Evolutionary conservation across 305 asterid species (phyloP).

Genomic region (Solanum hybrid): DNA sequence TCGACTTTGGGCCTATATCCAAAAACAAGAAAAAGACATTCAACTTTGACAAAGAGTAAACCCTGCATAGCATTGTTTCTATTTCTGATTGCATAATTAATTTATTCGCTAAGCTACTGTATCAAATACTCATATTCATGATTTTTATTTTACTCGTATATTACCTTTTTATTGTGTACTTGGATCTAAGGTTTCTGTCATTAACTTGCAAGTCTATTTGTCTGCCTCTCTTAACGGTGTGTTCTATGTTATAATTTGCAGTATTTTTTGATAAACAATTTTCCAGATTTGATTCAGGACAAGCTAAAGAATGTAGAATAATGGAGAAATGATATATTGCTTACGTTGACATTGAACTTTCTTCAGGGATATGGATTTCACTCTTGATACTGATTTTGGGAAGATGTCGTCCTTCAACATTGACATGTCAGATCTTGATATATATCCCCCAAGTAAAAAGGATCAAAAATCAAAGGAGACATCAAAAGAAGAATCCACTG

Average conservation of each 20-base stretch:
- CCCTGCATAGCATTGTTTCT: conserved; percentile 14
- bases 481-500: conserved; percentile 18
- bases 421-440: conserved; percentile 73
- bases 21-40: conserved; percentile 62
- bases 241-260: background rate
- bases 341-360: background rate
- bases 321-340: background rate
- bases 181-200: background rate
- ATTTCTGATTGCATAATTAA: conserved; percentile 10
- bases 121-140: background rate
- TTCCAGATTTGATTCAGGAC: background rate
- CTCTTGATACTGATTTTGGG: conserved; percentile 68
- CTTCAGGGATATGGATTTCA: conserved; percentile 78
- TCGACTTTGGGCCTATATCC: conserved; percentile 56
- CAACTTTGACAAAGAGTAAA: conserved; percentile 52
- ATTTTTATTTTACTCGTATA: background rate
- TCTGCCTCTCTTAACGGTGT: background rate
- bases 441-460: conserved; percentile 48
- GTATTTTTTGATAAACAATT: background rate
- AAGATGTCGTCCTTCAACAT: conserved; percentile 62
- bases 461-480: conserved; percentile 46
- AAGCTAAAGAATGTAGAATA: background rate
- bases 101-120: background rate
- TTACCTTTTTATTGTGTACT: background rate
- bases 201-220: background rate